These are phyloP conservation scores for Debaryomyces fabryi DNA, from an alignment of 1,139 yeast species.

Conservation along the genomic window DNA sequence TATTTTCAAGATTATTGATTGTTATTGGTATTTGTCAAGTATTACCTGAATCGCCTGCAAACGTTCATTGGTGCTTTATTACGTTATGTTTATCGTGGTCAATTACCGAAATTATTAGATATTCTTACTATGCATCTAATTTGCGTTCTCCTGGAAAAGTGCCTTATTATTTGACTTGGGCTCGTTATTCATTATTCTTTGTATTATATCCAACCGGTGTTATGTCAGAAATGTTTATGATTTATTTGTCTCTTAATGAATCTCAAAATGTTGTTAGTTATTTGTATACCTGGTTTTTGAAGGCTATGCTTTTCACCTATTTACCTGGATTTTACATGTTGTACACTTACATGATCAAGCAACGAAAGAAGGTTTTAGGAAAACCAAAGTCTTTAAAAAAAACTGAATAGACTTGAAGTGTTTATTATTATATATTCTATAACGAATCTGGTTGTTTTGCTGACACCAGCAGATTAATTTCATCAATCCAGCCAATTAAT, in stretches of 20 bases:
- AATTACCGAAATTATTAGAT: conserved; percentile 84
- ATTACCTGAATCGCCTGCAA: conserved; percentile 71
- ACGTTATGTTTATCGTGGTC: conserved; percentile 87
- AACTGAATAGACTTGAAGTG: conserved; percentile 16
- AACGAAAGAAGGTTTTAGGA: conserved; percentile 70
- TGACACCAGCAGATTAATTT: conserved; percentile 11
- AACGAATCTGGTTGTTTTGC: background rate
- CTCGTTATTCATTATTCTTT: conserved; percentile 82
- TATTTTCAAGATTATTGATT: conserved; percentile 77
- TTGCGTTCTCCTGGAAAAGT: conserved; percentile 58
- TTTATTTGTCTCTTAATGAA: conserved; percentile 65
- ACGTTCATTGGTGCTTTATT: conserved; percentile 59
- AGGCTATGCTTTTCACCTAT: conserved; percentile 63
- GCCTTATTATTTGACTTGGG: conserved; percentile 63
- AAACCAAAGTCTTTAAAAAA: conserved; percentile 26
- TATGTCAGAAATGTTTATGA: conserved; percentile 73
- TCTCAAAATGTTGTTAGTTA: conserved; percentile 58
- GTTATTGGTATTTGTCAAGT: conserved; percentile 81
- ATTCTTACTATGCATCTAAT: conserved; percentile 79
- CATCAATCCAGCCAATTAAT: conserved; percentile 36
- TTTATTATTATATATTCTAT: conserved; percentile 4
- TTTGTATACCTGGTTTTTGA: conserved; percentile 57
- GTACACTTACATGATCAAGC: conserved; percentile 86
- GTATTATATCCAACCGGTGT: conserved; percentile 92
- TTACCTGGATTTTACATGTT: conserved; percentile 86